Base-by-base conservation (phyloP, 2,329 filamentous ascomycete genomes). In the Penicillium sp. region DNA sequence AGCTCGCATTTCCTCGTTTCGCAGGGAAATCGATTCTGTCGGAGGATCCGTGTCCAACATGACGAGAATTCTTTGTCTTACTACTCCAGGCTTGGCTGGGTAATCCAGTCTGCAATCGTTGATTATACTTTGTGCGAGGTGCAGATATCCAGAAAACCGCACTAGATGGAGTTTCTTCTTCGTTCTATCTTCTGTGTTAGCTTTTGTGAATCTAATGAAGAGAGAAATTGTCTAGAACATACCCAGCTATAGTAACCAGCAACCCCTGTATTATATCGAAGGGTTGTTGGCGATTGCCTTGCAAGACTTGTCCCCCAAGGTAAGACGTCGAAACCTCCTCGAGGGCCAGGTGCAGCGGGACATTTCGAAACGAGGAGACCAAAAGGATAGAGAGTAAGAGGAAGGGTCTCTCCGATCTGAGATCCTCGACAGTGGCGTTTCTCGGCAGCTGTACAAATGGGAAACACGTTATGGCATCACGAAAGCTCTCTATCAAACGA, bases 351-450 rank as follows among this genome's bases (percentile, higher is more conserved):
- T 42, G 39, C 14, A 46, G 21, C 7, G 35, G 19, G 11, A 33
- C n/a, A 33, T 46, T 33, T 33, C 19, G 35, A 21, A 42, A 46
- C 18, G 43, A 46, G 18, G 39, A 33, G 21, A 39, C 27, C 9
- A 42, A 32, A 18, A 42, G 29, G 9, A 46, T 42, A 21, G 39
- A 42, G 11, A 46, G 43, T 20, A 46, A 29, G 10, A 46, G 16
- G 23, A 46, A 46, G 2, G 43, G 43, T 14, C 37, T 46, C 32
- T 42, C 43, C 19, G 32, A 31, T 46, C 39, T 38, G n/a, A 46
- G 23, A n/a, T 42, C 35, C 16, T 46, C 11, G 19, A 39, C 33
- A 10, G 39, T 46, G 14, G 11, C 21, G 7, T 26, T 28, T 18
- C 21, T 37, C 7, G 43, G 28, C 6, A 46, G 16, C 18, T 36